A percentile compares a stretch with the other conserved stretches of the same genome.
Conservation (phyloP, 805 yeast genomes). For the Metschnikowia lochheadii region DNA sequence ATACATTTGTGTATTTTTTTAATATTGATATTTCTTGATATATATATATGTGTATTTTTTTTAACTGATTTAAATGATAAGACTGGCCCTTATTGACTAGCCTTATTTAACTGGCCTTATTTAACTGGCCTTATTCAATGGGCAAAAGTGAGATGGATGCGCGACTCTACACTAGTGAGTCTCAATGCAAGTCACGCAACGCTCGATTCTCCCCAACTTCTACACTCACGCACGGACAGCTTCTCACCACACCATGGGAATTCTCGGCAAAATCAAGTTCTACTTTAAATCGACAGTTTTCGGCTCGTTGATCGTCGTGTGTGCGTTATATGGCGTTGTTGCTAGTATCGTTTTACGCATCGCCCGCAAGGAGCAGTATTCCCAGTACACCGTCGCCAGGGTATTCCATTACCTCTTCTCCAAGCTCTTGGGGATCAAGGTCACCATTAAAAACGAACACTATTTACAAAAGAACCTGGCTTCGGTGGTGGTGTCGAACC, state of each 20-base stretch:
- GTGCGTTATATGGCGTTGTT: constrained; percentile 73
- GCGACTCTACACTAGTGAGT: too few relatives aligned
- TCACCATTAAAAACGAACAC: constrained; percentile 53
- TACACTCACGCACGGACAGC: background rate
- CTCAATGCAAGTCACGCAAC: background rate
- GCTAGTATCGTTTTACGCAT: constrained; percentile 66
- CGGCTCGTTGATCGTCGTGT: constrained; percentile 47
- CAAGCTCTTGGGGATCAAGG: constrained; percentile 60
- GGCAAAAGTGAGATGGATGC: too few relatives aligned
- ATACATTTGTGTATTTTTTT: too few relatives aligned
- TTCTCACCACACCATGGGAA: constrained; percentile 13
- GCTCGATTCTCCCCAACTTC: background rate
- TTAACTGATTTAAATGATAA: too few relatives aligned
- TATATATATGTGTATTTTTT: too few relatives aligned
- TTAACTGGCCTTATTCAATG: too few relatives aligned
- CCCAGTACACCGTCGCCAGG: constrained; percentile 89
- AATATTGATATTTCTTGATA: too few relatives aligned
- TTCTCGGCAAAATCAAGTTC: constrained; percentile 37
- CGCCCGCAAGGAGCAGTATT: constrained; percentile 69
- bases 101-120: too few relatives aligned
- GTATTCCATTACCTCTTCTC: constrained; percentile 66
- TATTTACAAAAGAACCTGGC: constrained; percentile 45
- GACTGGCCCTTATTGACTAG: too few relatives aligned
- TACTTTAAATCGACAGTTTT: constrained; percentile 51
- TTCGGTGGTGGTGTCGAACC: constrained; percentile 80